Conservation (phyloP, 441 rosid genomes). For the Populus tomentosa region DNA sequence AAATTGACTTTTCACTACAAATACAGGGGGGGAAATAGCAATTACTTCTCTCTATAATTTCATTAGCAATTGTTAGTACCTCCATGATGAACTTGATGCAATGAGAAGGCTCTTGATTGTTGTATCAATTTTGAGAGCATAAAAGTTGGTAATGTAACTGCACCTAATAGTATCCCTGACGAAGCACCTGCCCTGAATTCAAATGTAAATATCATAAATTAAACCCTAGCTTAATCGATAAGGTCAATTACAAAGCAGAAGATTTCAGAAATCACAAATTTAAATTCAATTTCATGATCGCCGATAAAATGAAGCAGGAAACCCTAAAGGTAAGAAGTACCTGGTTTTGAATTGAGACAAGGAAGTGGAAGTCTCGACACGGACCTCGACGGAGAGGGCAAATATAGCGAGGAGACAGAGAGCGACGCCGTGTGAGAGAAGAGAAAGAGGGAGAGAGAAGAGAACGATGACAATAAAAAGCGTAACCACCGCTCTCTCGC, state of each 20-base stretch:
- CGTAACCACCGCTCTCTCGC: conserved; percentile 80
- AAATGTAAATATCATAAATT: background rate
- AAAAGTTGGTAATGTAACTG: conserved; percentile 74
- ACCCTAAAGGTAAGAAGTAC: conserved; percentile 22
- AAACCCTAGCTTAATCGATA: background rate
- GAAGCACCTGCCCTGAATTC: conserved; percentile 71
- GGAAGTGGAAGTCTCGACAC: conserved; percentile 42
- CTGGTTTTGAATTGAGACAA: conserved; percentile 56
- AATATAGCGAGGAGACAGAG: conserved; percentile 56
- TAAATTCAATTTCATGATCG: conserved; percentile 1
- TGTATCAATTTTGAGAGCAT: conserved; percentile 76
- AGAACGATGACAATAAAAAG: conserved; percentile 48
- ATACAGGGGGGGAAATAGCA: background rate
- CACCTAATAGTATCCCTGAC: conserved; percentile 85
- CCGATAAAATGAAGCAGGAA: background rate
- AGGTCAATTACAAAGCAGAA: background rate
- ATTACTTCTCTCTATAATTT: too few species aligned
- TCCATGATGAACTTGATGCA: conserved; percentile 44
- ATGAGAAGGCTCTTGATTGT: conserved; percentile 56
- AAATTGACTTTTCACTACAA: background rate
- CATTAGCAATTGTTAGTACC: conserved; percentile 32
- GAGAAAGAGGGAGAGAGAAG: conserved; percentile 51
- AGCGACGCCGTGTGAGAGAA: conserved; percentile 62
- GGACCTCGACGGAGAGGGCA: conserved; percentile 65
- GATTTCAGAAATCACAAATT: background rate